These are phyloP conservation scores for Phytophthora idaei DNA, from an alignment of 352 stramenopile genomes.

Conservation along the genomic window DNA sequence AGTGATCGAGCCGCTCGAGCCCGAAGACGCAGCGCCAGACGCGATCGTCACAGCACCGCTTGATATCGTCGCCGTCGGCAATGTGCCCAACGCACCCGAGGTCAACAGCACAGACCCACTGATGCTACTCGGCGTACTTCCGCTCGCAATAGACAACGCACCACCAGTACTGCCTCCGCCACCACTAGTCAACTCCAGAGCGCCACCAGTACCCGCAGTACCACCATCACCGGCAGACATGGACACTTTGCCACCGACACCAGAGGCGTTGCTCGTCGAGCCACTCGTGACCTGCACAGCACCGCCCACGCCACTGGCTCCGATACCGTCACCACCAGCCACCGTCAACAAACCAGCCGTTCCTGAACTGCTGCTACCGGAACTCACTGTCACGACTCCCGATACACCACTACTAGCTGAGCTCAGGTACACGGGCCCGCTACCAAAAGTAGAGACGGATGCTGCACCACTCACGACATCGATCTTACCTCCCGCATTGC, in stretches of 20 bases:
- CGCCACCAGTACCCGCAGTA: conserved; percentile 21
- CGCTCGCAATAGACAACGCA: conserved; percentile 28
- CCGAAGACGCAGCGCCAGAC: conserved; percentile 31
- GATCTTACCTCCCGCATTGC: conserved; percentile 49
- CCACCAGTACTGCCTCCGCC: conserved; percentile 35
- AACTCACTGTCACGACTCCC: conserved; percentile 14
- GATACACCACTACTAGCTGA: conserved; percentile 40
- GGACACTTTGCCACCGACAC: conserved; percentile 22
- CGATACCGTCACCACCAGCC: not conserved
- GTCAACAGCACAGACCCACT: conserved; percentile 27
- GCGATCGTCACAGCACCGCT: conserved; percentile 39
- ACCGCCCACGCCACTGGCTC: conserved; percentile 24
- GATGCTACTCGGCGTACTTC: conserved; percentile 23
- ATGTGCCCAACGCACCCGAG: conserved; percentile 13
- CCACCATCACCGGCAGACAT: conserved; percentile 19
- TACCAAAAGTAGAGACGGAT: not conserved
- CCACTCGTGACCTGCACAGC: conserved; percentile 35
- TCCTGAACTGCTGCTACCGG: not conserved
- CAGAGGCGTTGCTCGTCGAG: conserved; percentile 12
- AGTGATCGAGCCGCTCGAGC: conserved; percentile 29
- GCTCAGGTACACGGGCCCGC: conserved; percentile 34
- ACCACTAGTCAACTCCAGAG: conserved; percentile 20
- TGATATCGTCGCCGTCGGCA: conserved; percentile 15
- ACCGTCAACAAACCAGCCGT: conserved; percentile 33
- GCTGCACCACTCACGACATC: conserved; percentile 35